Evolutionary conservation across 1,284 basidiomycete genomes (phyloP), one percentile per base, ranked within the genome.

Genomic region (Rhodotorula sp.): DNA sequence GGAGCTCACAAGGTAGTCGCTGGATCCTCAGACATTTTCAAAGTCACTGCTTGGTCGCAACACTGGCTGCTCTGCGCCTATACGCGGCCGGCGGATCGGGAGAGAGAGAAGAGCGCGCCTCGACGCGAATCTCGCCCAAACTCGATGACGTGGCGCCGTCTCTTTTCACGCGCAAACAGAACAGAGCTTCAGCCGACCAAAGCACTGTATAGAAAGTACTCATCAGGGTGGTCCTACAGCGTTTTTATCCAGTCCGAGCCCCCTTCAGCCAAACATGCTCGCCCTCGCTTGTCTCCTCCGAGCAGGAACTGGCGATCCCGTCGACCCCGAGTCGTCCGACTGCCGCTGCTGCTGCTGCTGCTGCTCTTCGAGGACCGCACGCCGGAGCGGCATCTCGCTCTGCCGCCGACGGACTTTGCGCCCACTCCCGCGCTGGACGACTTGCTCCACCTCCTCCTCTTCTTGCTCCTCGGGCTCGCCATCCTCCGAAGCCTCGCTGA

Each of bases 1-100:
- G 18, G n/a, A 26, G 28, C 71, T 23, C 28, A 73, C 71, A 73
- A 73, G 26, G 68, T 73, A 26, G 52, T 45, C 2, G 67, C 65
- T 14, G 71, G 65, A n/a, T 72, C 71, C 21, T 64, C 65, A 4
- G 65, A 61, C 71, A 72, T 72, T 10, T 14, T n/a, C 12, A 7
- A 7, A 16, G 21, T n/a, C 12, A 23, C 2, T 26, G 21, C 50
- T 5, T n/a, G 49, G 18, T 57, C 7, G 15, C 16, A 15, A 48
- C 21, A 21, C 2, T 28, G 1, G 2, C 26, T 10, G n/a, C n/a
- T 10, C 8, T 26, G 2, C 10, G 28, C 21, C 3, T 21, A 43
- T 47, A 23, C 26, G 31, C 34, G 34, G 34, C 45, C 18, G 43
- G 10, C 21, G 18, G 31, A 21, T 23, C 21, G 38, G 19, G 21